Conservation (phyloP, 441 rosid species). For the Adansonia grandidieri region DNA sequence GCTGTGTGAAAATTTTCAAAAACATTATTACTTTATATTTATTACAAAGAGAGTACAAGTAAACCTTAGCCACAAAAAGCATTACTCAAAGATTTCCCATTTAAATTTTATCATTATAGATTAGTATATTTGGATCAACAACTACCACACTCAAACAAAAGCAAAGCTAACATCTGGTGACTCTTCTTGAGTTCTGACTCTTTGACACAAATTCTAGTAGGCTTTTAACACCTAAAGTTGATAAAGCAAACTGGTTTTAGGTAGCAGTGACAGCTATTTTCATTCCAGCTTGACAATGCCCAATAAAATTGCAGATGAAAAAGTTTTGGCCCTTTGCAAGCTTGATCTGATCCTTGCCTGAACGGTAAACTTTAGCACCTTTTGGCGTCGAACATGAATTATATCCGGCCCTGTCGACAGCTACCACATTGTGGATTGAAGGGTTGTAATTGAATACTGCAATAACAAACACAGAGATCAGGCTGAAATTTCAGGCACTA, state of each 20-base stretch:
- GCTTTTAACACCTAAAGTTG: background rate
- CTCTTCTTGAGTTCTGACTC: background rate
- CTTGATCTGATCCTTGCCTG: slow-evolving; percentile 62
- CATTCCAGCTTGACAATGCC: slow-evolving; percentile 60
- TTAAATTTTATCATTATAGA: background rate
- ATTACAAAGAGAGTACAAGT: background rate
- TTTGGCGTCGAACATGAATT: slow-evolving; percentile 41
- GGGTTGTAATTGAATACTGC: slow-evolving; percentile 65
- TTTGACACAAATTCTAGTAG: background rate
- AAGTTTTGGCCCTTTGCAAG: slow-evolving; percentile 52
- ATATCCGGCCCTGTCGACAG: slow-evolving; percentile 48
- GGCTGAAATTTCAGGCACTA: background rate
- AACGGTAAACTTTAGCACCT: slow-evolving; percentile 37
- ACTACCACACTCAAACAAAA: slow-evolving; percentile 10
- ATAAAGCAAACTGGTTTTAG: slow-evolving; percentile 29
- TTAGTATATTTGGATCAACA: background rate
- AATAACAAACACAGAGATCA: background rate
- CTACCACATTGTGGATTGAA: slow-evolving; percentile 52
- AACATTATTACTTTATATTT: background rate
- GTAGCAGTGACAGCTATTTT: slow-evolving; percentile 59
- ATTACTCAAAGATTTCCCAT: background rate
- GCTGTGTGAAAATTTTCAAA: background rate
- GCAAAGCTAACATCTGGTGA: background rate
- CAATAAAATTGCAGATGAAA: slow-evolving; percentile 52
- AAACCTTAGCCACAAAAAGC: background rate